Evolutionary conservation across 1,284 basidiomycete species (phyloP).

Genomic region (Cerioporus squamosus): DNA sequence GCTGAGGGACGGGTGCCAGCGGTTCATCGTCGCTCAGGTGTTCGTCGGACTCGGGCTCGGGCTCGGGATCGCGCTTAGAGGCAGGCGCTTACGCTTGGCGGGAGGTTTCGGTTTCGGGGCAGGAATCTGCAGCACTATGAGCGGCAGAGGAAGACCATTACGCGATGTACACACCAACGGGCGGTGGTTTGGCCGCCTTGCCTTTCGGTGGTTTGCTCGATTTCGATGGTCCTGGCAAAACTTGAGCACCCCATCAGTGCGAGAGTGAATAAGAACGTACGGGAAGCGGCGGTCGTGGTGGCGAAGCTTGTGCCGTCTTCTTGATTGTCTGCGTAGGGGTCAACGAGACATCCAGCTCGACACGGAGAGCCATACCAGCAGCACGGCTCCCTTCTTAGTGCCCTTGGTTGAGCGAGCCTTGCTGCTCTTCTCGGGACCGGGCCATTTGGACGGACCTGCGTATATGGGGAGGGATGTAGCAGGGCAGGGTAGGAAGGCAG

Average conservation of each 20-base stretch:
- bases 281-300: no score
- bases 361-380: no score
- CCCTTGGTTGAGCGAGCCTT: not conserved
- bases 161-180: not conserved
- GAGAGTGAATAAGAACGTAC: no score
- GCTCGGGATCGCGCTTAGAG: not conserved
- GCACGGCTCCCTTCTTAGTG: not conserved
- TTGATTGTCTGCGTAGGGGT: no score
- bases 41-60: not conserved
- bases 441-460: not conserved
- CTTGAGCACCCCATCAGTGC: no score
- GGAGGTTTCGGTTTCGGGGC: not conserved
- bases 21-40: conserved; percentile 7
- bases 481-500: not conserved
- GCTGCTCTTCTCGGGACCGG: not conserved
- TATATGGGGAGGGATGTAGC: not conserved
- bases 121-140: not conserved
- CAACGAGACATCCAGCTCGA: no score
- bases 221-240: no score
- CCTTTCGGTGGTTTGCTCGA: no score
- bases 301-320: no score
- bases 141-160: not conserved
- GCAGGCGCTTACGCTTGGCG: conserved; percentile 2
- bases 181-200: not conserved
- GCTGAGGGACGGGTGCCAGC: no score